Conservation (phyloP, 2,329 filamentous ascomycete genomes). For the Sphaerulina vaccinii region DNA sequence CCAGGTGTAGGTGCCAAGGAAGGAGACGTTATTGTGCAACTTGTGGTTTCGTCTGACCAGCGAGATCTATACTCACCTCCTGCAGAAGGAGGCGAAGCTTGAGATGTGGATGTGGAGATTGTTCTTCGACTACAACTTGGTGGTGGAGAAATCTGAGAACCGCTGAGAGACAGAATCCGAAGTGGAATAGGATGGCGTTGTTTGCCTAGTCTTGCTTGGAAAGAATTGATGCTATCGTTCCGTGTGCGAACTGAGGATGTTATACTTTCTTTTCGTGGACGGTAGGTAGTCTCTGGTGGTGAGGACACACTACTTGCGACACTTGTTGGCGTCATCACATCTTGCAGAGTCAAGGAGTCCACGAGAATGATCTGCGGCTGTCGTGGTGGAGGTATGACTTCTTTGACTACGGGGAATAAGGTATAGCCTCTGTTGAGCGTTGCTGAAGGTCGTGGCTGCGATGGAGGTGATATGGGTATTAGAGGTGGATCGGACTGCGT, state of each 20-base stretch:
- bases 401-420: slow-evolving; percentile 31
- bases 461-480: slow-evolving; percentile 21
- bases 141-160: slow-evolving; percentile 6
- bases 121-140: slow-evolving; percentile 3
- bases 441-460: slow-evolving; percentile 9
- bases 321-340: slow-evolving; percentile 1
- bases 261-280: slow-evolving; percentile 30
- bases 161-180: slow-evolving; percentile 26
- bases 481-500: slow-evolving; percentile 14
- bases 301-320: slow-evolving; percentile 6
- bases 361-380: slow-evolving; percentile 8
- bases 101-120: slow-evolving; percentile 13
- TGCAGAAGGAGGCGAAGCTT: background rate
- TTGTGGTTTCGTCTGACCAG: slow-evolving; percentile 35
- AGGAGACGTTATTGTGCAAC: slow-evolving; percentile 27
- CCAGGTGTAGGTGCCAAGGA: slow-evolving; percentile 21
- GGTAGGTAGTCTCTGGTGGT: slow-evolving; percentile 26
- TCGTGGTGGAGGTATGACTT: slow-evolving; percentile 24
- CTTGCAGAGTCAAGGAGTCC: slow-evolving; percentile 1
- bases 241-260: slow-evolving; percentile 29
- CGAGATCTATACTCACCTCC: slow-evolving; percentile 8
- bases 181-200: slow-evolving; percentile 24
- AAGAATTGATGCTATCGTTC: slow-evolving; percentile 31
- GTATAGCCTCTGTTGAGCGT: slow-evolving; percentile 27
- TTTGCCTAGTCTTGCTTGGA: slow-evolving; percentile 14